Conservation (phyloP, 2,329 filamentous ascomycete genomes). For the Pseudogymnoascus pannorum region DNA sequence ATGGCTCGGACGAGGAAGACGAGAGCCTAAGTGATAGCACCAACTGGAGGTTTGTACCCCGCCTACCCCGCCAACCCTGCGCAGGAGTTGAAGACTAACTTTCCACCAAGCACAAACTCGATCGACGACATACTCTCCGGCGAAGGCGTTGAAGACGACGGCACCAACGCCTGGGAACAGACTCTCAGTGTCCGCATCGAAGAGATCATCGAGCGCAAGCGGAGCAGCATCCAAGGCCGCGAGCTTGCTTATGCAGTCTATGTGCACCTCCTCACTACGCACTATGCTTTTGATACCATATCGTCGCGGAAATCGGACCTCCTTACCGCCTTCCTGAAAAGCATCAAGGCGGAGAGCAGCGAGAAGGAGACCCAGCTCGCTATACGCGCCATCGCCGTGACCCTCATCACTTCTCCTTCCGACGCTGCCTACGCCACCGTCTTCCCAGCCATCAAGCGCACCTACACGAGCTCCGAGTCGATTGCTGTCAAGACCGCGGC, state of each 20-base stretch:
- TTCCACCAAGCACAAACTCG: slow-evolving; percentile 35
- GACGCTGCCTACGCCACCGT: slow-evolving; percentile 54
- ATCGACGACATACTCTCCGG: slow-evolving; percentile 41
- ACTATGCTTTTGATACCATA: slow-evolving; percentile 55
- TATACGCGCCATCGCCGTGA: slow-evolving; percentile 48
- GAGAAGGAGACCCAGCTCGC: slow-evolving; percentile 57
- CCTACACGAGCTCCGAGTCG: slow-evolving; percentile 53
- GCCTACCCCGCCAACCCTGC: background rate
- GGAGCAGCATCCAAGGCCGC: slow-evolving; percentile 56
- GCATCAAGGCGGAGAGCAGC: slow-evolving; percentile 53
- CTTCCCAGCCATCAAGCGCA: slow-evolving; percentile 47
- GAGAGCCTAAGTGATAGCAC: slow-evolving; percentile 45
- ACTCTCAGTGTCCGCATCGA: slow-evolving; percentile 53
- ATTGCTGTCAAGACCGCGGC: slow-evolving; percentile 52
- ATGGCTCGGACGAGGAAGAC: slow-evolving; percentile 48
- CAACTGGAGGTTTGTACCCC: slow-evolving; percentile 40
- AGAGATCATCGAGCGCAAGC: slow-evolving; percentile 61
- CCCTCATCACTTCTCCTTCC: slow-evolving; percentile 54
- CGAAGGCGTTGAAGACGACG: slow-evolving; percentile 41
- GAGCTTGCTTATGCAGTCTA: slow-evolving; percentile 52
- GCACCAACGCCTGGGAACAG: slow-evolving; percentile 47
- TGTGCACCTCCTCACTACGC: slow-evolving; percentile 51
- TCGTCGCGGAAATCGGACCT: slow-evolving; percentile 47
- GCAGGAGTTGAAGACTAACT: background rate
- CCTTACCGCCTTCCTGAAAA: slow-evolving; percentile 52